These are phyloP conservation scores for Mucor irregularis DNA, from an alignment of 371 early-diverging fungal genomes.

Conservation along the genomic window DNA sequence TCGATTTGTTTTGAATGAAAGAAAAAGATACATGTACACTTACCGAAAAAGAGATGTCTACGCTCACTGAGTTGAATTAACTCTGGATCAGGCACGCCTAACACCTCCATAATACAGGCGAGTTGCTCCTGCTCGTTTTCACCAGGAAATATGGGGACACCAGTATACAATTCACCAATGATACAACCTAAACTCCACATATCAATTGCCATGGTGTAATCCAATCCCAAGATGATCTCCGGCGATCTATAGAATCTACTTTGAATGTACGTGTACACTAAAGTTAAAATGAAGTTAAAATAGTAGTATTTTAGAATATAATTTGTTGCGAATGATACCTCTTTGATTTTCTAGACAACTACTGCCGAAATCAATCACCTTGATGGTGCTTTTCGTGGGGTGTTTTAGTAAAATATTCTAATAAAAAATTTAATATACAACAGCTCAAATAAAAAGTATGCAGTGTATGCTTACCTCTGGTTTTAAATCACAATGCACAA, in stretches of 20 bases:
- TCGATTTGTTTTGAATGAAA: background rate
- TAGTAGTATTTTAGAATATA: background rate
- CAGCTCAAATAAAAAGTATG: background rate
- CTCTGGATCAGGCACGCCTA: constrained; percentile 79
- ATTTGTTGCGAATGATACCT: constrained; percentile 21
- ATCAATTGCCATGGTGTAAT: constrained; percentile 94
- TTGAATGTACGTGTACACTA: constrained; percentile 97
- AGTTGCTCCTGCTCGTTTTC: constrained; percentile 96
- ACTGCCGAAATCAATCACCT: constrained; percentile 99
- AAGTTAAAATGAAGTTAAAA: background rate
- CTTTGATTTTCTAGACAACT: constrained; percentile 86
- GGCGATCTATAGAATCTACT: constrained; percentile 97
- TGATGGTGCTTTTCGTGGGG: constrained; percentile 77
- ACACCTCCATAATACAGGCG: constrained; percentile 90
- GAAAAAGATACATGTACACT: constrained; percentile 8
- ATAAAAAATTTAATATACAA: background rate
- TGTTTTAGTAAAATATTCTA: constrained; percentile 78
- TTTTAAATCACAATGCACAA: constrained; percentile 99
- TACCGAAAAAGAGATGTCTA: constrained; percentile 87
- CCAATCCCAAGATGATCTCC: constrained; percentile 74
- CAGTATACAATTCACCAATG: constrained; percentile 92
- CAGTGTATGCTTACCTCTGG: constrained; percentile 74
- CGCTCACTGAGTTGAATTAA: constrained; percentile 79
- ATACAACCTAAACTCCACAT: constrained; percentile 99
- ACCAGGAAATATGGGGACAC: constrained; percentile 96